Evolutionary conservation across 2,329 filamentous ascomycete species (phyloP).

Genomic region (Trichoderma harzianum): DNA sequence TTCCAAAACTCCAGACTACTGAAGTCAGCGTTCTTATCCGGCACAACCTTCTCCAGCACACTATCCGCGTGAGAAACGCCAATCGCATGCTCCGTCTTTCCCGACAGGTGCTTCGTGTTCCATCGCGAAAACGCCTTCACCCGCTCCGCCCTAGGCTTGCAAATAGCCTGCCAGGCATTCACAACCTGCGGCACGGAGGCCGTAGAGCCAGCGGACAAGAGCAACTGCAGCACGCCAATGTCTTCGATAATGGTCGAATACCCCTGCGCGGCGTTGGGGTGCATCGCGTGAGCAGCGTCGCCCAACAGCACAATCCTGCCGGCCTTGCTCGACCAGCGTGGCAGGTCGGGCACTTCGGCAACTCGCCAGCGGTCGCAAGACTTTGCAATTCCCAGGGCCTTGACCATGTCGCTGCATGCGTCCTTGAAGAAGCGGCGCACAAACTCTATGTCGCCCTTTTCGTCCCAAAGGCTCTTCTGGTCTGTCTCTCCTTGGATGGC

Average conservation of each 20-base stretch:
- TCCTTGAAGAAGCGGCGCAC: slow-evolving; percentile 20
- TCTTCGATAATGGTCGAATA: slow-evolving; percentile 19
- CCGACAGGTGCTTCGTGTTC: slow-evolving; percentile 19
- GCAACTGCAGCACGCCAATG: slow-evolving; percentile 14
- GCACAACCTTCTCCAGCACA: slow-evolving; percentile 5
- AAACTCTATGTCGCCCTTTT: slow-evolving; percentile 24
- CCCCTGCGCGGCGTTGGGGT: slow-evolving; percentile 18
- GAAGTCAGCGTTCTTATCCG: slow-evolving; percentile 12
- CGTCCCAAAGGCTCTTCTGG: slow-evolving; percentile 25
- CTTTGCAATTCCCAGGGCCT: slow-evolving; percentile 15
- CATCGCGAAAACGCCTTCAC: slow-evolving; percentile 21
- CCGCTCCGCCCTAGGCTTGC: slow-evolving; percentile 23
- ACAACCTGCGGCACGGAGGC: background rate
- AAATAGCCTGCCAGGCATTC: slow-evolving; percentile 21
- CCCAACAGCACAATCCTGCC: slow-evolving; percentile 22
- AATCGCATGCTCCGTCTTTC: background rate
- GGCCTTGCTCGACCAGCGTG: slow-evolving; percentile 22
- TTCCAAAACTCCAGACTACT: slow-evolving; percentile 16
- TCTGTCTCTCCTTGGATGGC: slow-evolving; percentile 22
- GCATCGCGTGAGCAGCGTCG: slow-evolving; percentile 23
- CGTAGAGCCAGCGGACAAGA: background rate
- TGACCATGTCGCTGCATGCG: slow-evolving; percentile 20
- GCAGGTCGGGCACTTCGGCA: slow-evolving; percentile 24
- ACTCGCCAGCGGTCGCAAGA: slow-evolving; percentile 25
- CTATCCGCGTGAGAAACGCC: background rate